Evolutionary conservation across 352 stramenopile genomes (phyloP).

Genomic region (Pythium scleroteichum): DNA sequence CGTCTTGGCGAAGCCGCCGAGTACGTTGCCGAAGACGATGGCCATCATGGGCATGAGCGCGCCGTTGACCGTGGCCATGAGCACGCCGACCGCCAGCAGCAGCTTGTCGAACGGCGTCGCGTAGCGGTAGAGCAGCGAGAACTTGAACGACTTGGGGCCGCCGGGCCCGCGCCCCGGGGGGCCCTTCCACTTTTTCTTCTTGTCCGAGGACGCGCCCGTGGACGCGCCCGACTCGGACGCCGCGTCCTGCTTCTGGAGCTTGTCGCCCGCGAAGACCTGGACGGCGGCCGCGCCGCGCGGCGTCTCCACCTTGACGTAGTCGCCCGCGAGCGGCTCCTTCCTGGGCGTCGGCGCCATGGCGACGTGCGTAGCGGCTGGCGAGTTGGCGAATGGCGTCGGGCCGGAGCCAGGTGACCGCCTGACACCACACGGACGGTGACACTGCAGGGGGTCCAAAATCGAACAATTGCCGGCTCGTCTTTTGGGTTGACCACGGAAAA

Average conservation of each 20-base stretch:
- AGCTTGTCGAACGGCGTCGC: constrained; percentile 32
- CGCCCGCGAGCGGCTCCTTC: constrained; percentile 15
- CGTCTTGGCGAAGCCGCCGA: constrained; percentile 28
- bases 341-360: constrained; percentile 17
- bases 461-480: not conserved
- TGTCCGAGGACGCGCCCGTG: constrained; percentile 1
- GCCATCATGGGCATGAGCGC: constrained; percentile 42
- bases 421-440: too few species aligned
- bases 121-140: constrained; percentile 32
- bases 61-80: constrained; percentile 30
- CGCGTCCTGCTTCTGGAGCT: constrained; percentile 12
- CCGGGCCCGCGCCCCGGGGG: not conserved
- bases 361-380: too few species aligned
- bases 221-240: constrained; percentile 16
- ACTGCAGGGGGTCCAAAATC: constrained; percentile 1
- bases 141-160: constrained; percentile 18
- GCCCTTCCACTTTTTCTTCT: constrained; percentile 2
- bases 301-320: constrained; percentile 27
- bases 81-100: constrained; percentile 24
- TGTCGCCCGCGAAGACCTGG: constrained; percentile 19
- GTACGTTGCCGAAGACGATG: constrained; percentile 40
- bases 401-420: too few species aligned
- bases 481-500: not conserved
- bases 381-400: too few species aligned
- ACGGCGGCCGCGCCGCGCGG: constrained; percentile 13